phyloP scores from a whole-genome alignment of 2,329 filamentous ascomycete species.

The Orbilia ellipsospora region DNA sequence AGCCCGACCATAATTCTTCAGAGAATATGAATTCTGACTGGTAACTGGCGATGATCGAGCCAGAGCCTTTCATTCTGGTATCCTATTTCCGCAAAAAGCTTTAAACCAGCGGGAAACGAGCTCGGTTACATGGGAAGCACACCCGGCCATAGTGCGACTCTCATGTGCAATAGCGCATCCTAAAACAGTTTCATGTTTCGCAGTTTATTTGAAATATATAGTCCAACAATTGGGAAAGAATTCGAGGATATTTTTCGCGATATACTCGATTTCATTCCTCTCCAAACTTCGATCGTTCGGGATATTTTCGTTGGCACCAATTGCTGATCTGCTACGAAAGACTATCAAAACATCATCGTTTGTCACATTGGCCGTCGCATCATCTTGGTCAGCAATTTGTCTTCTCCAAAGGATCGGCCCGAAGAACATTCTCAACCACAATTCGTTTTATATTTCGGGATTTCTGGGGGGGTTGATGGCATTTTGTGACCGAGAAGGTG shows the following conservation, averaged over 20 bases:
- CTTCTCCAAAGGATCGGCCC: constrained; percentile 32
- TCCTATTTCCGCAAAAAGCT: constrained; percentile 28
- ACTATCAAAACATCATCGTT: constrained; percentile 32
- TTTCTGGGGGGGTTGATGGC: constrained; percentile 41
- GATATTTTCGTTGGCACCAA: not conserved
- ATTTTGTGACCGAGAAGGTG: constrained; percentile 26
- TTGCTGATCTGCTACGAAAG: constrained; percentile 13
- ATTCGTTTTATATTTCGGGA: constrained; percentile 32
- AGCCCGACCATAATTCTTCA: not conserved
- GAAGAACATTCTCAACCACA: constrained; percentile 12
- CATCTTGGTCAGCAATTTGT: constrained; percentile 47
- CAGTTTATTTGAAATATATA: constrained; percentile 23
- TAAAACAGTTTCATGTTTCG: constrained; percentile 32
- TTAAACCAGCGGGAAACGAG: not conserved
- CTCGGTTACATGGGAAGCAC: constrained; percentile 20
- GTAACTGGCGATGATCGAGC: not conserved
- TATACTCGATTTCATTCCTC: constrained; percentile 28
- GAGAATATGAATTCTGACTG: no score
- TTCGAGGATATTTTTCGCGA: constrained; percentile 2
- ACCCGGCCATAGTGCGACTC: constrained; percentile 40
- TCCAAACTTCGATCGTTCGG: constrained; percentile 18
- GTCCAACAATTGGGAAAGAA: constrained; percentile 27
- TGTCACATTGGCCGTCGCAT: constrained; percentile 25
- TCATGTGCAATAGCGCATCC: constrained; percentile 52
- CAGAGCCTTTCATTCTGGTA: constrained; percentile 31